Conservation (phyloP, 225 moss, liverwort and hornwort species). For the Polytrichum formosum region DNA sequence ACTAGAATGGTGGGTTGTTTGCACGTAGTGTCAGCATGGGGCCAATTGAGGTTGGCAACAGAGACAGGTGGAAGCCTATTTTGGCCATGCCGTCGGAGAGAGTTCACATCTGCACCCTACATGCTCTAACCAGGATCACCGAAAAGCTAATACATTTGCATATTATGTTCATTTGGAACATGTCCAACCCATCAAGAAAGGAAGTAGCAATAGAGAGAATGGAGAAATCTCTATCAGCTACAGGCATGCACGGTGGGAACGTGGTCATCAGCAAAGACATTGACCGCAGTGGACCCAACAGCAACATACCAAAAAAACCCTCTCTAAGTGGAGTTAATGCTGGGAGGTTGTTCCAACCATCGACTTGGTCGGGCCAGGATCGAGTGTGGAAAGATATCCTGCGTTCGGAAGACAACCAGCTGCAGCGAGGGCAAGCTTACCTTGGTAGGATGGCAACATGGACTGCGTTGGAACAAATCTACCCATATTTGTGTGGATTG, state of each 20-base stretch:
- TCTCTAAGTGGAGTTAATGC: background rate
- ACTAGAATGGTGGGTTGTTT: background rate
- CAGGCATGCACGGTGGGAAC: background rate
- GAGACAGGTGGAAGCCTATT: background rate
- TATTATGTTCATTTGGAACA: background rate
- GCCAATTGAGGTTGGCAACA: too few species aligned
- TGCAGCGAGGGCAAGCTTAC: background rate
- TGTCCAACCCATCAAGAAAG: background rate
- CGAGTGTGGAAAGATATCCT: background rate
- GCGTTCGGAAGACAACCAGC: background rate
- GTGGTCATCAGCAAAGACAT: constrained; percentile 2
- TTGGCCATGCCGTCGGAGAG: background rate
- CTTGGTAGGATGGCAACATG: background rate
- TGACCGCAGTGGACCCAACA: background rate
- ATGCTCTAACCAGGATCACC: background rate
- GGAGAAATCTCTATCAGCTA: constrained; percentile 1
- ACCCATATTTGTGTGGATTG: background rate
- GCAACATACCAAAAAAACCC: background rate
- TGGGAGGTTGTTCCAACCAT: background rate
- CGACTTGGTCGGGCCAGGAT: background rate
- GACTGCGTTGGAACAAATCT: background rate
- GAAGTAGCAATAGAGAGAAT: constrained; percentile 3
- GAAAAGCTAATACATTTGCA: constrained; percentile 2
- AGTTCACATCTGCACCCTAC: background rate
- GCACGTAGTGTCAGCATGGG: background rate